Evolutionary conservation across 106 monocot species (phyloP).

Genomic region (Dioscorea alata): DNA sequence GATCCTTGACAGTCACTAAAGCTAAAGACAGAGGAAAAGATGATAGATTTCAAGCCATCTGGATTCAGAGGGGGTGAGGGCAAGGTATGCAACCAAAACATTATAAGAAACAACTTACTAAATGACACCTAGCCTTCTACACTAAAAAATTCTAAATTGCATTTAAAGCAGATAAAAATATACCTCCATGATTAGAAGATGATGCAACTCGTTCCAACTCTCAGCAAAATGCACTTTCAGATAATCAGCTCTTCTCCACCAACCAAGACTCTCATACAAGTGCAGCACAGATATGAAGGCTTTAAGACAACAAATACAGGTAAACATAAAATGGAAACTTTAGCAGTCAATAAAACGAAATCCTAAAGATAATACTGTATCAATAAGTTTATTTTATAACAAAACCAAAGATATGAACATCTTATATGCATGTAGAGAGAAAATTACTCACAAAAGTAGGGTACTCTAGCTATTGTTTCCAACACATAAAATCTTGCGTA

Average conservation of each 20-base stretch:
- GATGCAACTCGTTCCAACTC: constrained; percentile 97
- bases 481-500: constrained; percentile 95
- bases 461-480: constrained; percentile 97
- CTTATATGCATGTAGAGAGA: not conserved
- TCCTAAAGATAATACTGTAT: no score
- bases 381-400: no score
- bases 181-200: constrained; percentile 99
- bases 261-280: constrained; percentile 95
- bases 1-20: no score
- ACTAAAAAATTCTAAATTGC: no score
- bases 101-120: no score
- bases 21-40: not conserved
- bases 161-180: not conserved
- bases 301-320: constrained; percentile 16
- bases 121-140: no score
- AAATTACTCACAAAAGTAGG: constrained; percentile 79
- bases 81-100: not conserved
- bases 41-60: not conserved
- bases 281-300: constrained; percentile 98
- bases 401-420: no score
- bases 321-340: no score
- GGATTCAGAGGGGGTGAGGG: not conserved
- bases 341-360: no score
- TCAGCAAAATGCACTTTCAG: constrained; percentile 99
- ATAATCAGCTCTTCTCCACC: constrained; percentile 99